Evolutionary conservation across 495 filamentous ascomycete genomes (phyloP), one percentile per base, ranked within the genome.

Genomic region (Paragyromitra xinjiangensis): DNA sequence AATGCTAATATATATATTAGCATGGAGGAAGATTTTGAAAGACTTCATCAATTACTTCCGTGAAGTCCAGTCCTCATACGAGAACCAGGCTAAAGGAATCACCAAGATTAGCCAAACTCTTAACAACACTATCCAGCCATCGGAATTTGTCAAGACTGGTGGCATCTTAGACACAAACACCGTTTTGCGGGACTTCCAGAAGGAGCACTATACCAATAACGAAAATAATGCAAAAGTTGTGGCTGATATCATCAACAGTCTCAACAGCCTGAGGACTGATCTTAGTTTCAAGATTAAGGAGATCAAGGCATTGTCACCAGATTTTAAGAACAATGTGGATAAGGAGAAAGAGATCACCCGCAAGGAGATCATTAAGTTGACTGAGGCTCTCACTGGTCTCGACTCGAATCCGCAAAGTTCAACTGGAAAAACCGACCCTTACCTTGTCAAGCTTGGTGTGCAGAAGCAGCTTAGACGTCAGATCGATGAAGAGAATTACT

Each of bases 241-340:
- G 84, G 90, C 89, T 69, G 94, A 97, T 78, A 93, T 99, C 44
- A 93, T 98, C 74, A 88, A 91, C 56, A 92, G 93, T 66, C 87
- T 99, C 58, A 93, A 91, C 5, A 94, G 93, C 14, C 86, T 99
- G 26, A 86, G 95, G 58, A 94, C 90, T 80, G 95, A 99, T 83
- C 86, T 99, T 19, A 90, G 91, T 66, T 93, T 95, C 84, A 99
- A 99, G 85, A 95, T 95, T 80, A 98, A 98, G 84, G 95, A 99
- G 84, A 98, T 99, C 83, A 97, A 95, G 83, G 91, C 88, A 71
- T 86, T 99, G 5, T 91, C 93, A 6, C 91, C 93, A 1, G 95
- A 99, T 84, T 99, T 99, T 83, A 97, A 97, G 83, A 99, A 96
- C 78, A 88, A 88, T 14, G 91, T 94, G 24, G 92, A 93, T 12